phyloP scores from a whole-genome alignment of 192 early-diverging fungal species.

The Linderina pennispora region DNA sequence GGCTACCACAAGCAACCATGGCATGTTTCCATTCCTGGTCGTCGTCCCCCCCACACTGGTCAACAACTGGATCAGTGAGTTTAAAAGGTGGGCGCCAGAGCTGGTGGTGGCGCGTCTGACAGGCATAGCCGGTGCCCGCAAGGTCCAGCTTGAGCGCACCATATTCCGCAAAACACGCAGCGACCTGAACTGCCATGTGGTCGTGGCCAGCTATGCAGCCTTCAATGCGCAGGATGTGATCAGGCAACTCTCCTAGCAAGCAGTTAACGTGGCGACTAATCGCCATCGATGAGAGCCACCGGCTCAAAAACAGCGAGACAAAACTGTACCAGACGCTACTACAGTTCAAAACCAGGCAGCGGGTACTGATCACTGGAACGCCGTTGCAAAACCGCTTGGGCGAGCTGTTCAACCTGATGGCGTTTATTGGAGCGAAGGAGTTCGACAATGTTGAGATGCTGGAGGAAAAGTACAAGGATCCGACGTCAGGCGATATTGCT shows the following conservation, averaged over 20 bases:
- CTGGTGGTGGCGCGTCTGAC: slow-evolving; percentile 83
- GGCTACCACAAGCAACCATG: slow-evolving; percentile 44
- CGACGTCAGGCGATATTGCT: slow-evolving; percentile 60
- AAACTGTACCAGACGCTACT: slow-evolving; percentile 77
- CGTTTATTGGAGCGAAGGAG: slow-evolving; percentile 83
- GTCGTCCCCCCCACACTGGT: slow-evolving; percentile 94
- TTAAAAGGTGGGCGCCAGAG: slow-evolving; percentile 87
- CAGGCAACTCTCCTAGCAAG: slow-evolving; percentile 30
- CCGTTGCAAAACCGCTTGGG: slow-evolving; percentile 92
- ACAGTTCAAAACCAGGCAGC: slow-evolving; percentile 71
- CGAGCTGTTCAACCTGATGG: slow-evolving; percentile 77
- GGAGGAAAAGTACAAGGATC: slow-evolving; percentile 18
- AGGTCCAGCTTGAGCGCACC: slow-evolving; percentile 43
- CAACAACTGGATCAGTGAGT: slow-evolving; percentile 85
- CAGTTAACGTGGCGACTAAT: slow-evolving; percentile 81
- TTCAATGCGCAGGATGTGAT: slow-evolving; percentile 67
- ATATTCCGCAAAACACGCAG: slow-evolving; percentile 8
- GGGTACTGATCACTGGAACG: slow-evolving; percentile 93
- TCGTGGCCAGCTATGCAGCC: slow-evolving; percentile 96
- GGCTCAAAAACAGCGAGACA: slow-evolving; percentile 87
- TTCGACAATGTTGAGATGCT: slow-evolving; percentile 62
- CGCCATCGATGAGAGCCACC: slow-evolving; percentile 94
- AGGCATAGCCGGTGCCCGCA: slow-evolving; percentile 64
- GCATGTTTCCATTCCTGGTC: slow-evolving; percentile 89
- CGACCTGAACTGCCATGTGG: slow-evolving; percentile 78